Base-by-base conservation (phyloP, 257 asterid species). In the Oldenlandia corymbosa region DNA sequence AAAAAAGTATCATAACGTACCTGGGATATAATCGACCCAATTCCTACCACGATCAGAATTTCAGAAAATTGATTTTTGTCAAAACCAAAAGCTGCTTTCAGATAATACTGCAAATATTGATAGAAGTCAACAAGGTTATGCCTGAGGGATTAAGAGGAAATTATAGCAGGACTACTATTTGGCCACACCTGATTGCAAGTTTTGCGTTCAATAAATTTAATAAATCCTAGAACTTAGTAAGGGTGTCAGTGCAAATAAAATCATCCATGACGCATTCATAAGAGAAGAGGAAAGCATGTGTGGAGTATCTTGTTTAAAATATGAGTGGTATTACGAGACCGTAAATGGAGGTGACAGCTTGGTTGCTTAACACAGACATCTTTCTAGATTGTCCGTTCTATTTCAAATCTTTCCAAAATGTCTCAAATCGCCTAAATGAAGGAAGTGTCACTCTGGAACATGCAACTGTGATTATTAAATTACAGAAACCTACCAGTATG, bases 21-120 rank as follows among this genome's bases (percentile, higher is more conserved):
- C 96, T 91, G 98, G 31, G 98, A 91, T 63, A 91, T 76, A 51
- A 91, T 87, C 13, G 96, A 85, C 80, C 98, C 98, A 4, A 85
- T 63, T 69, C 96, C 98, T 59, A 91, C 98, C 76, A 85, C 72
- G 82, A 85, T 83, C 75, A 84, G 76, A 68, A 91, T 83, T 75
- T 91, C 96, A 32, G 98, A 85, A 64, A 91, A 81, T 66, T 85
- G 96, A 41, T 91, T 88, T 61, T 91, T 88, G 76, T 86, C 68
- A 71, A 88, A 91, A 49, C 98, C 96, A 68, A 91, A 91, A 37
- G 68, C 87, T 56, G 96, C 81, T 77, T 91, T 91, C 82, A 91
- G 66, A 73, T 88, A 91, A 77, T 88, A 88, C 98, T 91, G 95
- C 78, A 79, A 56, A 64, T 30, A 43, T 7, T 60, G 13, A 69